Base-by-base conservation (phyloP, 345 rosid genomes). In the Sonneratia alba region DNA sequence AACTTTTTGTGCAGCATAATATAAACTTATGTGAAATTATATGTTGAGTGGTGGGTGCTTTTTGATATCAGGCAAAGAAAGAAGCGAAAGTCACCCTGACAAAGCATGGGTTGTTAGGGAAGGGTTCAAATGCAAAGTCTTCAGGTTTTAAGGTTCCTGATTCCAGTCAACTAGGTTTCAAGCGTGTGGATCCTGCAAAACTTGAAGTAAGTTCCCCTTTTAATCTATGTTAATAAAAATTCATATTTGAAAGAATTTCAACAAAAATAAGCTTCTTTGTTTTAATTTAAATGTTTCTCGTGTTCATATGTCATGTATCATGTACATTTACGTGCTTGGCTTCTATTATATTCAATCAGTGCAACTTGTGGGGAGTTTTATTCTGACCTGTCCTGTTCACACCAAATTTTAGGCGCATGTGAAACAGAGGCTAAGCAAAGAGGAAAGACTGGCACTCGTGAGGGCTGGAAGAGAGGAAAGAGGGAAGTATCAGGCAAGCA, bases 391-490 rank as follows among this genome's bases (percentile, higher is more conserved):
- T 62, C 37, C 66, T 13, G 37, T 57, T 62, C 32, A 34, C 32
- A 24, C 18, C 36, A 34, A 57, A 32, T 38, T 34, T 27, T 73
- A 95, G 99, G 97, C 90, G 81, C 99, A 92, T 78, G 83, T 95
- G 74, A 81, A 82, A 81, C 86, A 80, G 68, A 92, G 81, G 79
- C 77, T 90, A 57, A 95, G 78, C 79, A 95, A 92, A 83, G 91
- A 89, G 74, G 91, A 95, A 80, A 82, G 91, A 71, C 81, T 95
- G 64, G 97, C 87, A 27, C 69, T 87, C 32, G 92, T 95, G 56
- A 87, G 78, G 81, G 98, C 89, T 15, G 99, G 99, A 55, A 86
- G 99, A 73, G 97, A 95, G 80, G 98, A 85, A 49, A 82, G 91
- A 74, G 96, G 78, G 66, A 88, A 88, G 77, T 95, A 80, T 81